Evolutionary conservation across 768 basidiomycete genomes (phyloP).

Genomic region (Lyophyllum shimeji): DNA sequence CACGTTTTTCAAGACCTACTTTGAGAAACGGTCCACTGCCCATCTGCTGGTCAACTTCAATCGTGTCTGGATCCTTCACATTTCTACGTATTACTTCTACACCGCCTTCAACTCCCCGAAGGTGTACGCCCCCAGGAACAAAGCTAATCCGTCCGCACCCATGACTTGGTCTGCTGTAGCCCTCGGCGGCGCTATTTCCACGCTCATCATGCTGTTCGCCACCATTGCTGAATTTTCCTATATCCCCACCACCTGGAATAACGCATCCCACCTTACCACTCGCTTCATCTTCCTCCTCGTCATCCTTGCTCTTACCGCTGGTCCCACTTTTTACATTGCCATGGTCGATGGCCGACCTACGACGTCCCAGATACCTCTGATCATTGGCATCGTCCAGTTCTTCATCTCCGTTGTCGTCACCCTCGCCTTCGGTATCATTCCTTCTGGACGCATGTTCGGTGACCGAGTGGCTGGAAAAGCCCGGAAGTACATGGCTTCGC

Average conservation of each 20-base stretch:
- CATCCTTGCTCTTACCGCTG: slow-evolving; percentile 89
- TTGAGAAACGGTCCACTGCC: slow-evolving; percentile 89
- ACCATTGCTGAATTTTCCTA: slow-evolving; percentile 95
- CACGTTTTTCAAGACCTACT: slow-evolving; percentile 99
- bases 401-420: slow-evolving; percentile 85
- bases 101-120: slow-evolving; percentile 96
- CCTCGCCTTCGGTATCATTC: slow-evolving; percentile 81
- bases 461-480: slow-evolving; percentile 96
- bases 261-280: slow-evolving; percentile 94
- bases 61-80: slow-evolving; percentile 96
- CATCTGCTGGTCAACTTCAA: slow-evolving; percentile 99
- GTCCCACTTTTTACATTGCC: slow-evolving; percentile 93
- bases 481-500: slow-evolving; percentile 98
- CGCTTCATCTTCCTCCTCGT: slow-evolving; percentile 90
- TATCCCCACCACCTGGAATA: slow-evolving; percentile 99
- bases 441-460: slow-evolving; percentile 97
- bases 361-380: slow-evolving; percentile 74
- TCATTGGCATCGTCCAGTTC: slow-evolving; percentile 93
- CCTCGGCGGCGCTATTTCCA: slow-evolving; percentile 94
- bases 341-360: slow-evolving; percentile 67
- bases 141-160: slow-evolving; percentile 68
- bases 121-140: slow-evolving; percentile 77
- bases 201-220: slow-evolving; percentile 89
- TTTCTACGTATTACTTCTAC: slow-evolving; percentile 94
- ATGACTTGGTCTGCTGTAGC: slow-evolving; percentile 97